Conservation (phyloP, 2,329 filamentous ascomycete genomes). For the Lachnellula suecica region DNA sequence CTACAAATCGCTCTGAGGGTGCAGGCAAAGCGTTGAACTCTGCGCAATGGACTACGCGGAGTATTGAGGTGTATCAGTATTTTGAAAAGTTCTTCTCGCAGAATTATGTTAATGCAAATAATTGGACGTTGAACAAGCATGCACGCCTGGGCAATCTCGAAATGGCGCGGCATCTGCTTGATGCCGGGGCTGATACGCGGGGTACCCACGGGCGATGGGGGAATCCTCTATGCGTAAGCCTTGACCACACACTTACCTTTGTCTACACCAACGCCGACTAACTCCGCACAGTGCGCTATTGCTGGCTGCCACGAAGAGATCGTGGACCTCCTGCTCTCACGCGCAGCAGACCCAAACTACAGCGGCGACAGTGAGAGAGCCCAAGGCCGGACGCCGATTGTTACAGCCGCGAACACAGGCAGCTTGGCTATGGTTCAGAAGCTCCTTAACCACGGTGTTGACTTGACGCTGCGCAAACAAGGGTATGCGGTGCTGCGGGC, state of each 20-base stretch:
- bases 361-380: neutral
- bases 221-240: constrained; percentile 3
- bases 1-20: neutral
- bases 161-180: constrained; percentile 8
- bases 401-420: neutral
- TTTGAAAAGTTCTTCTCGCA: constrained; percentile 1
- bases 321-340: constrained; percentile 4
- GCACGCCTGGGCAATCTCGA: constrained; percentile 4
- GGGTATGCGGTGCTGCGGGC: too few relatives aligned
- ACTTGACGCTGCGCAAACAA: too few relatives aligned
- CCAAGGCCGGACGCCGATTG: neutral
- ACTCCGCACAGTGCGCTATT: too few relatives aligned
- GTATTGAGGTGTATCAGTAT: neutral
- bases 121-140: neutral
- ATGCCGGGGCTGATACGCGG: constrained; percentile 4
- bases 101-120: too few relatives aligned
- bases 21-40: neutral
- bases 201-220: neutral
- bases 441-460: constrained; percentile 5
- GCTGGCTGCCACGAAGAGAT: constrained; percentile 5
- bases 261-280: too few relatives aligned
- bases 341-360: constrained; percentile 5
- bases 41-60: neutral
- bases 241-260: too few relatives aligned
- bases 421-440: constrained; percentile 7